These are phyloP conservation scores for Monosporascus cannonballus DNA, from an alignment of 2,329 filamentous ascomycete species.

Conservation along the genomic window DNA sequence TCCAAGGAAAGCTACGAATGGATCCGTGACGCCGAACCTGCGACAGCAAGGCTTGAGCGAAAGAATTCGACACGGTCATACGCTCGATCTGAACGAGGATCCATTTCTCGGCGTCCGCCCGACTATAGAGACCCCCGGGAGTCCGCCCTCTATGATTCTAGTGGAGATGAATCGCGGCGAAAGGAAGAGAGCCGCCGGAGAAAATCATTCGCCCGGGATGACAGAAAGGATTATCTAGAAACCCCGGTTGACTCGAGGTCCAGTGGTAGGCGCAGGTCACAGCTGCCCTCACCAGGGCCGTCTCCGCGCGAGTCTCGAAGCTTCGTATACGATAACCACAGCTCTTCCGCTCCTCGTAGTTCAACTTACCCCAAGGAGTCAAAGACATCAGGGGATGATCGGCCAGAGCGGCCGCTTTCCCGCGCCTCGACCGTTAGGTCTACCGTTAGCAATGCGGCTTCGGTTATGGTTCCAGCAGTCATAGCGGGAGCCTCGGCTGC, in stretches of 20 bases:
- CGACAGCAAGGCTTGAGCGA: conserved; percentile 12
- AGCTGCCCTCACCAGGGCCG: conserved; percentile 17
- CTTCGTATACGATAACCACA: conserved; percentile 16
- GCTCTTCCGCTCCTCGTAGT: conserved; percentile 20
- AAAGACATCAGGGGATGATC: conserved; percentile 12
- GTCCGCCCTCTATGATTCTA: conserved; percentile 18
- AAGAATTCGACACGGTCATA: conserved; percentile 10
- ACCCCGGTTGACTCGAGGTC: conserved; percentile 14
- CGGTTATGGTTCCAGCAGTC: conserved; percentile 13
- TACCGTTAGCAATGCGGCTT: conserved; percentile 7
- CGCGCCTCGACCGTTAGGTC: conserved; percentile 20
- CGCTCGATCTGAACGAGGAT: conserved; percentile 17
- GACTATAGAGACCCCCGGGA: conserved; percentile 14
- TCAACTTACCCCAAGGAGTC: conserved; percentile 23
- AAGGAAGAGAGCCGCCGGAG: conserved; percentile 12
- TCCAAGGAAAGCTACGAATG: conserved; percentile 16
- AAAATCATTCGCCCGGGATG: conserved; percentile 14
- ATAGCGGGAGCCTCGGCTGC: conserved; percentile 9
- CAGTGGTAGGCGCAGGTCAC: conserved; percentile 14
- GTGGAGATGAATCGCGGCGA: conserved; percentile 22
- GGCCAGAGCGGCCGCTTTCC: conserved; percentile 13
- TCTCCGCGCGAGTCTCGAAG: conserved; percentile 18
- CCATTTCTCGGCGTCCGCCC: conserved; percentile 14
- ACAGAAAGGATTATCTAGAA: conserved; percentile 14
- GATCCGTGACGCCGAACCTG: conserved; percentile 10